Evolutionary conservation across 1,139 yeast genomes (phyloP), one percentile per base, ranked within the genome.

Genomic region (Sugiyamaella grinbergsii): DNA sequence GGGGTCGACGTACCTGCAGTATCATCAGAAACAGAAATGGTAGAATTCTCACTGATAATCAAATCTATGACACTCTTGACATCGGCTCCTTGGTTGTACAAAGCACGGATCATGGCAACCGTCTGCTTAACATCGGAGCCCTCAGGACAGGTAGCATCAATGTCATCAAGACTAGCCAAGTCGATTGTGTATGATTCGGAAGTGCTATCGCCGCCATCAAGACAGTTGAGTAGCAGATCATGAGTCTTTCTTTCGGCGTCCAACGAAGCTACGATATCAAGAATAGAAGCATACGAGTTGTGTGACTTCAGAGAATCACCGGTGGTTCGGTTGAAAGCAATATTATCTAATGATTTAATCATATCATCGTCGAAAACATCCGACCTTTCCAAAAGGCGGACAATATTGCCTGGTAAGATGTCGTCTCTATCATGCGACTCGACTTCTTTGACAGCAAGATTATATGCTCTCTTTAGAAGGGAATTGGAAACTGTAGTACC

Each of bases 401-500:
- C 19, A 43, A 43, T 20, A 18, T 43, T 43, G 11, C 15, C 13
- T 13, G 47, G 41, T n/a, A 43, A 18, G 5, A 22, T n/a, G 15
- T 43, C 47, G 6, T 36, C 39, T 7, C 11, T n/a, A 8, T 36
- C 41, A 11, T 40, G 42, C 5, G 23, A 13, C n/a, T 18, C 42
- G 3, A 22, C 13, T 2, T 34, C 33, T 2, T 37, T 52, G 5
- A 31, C 38, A n/a, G 45, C 45, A n/a, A 41, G n/a, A 11, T 11
- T 22, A 4, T 31, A 13, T 11, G 68, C 69, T 31, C 53, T 53
- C n/a, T 41, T 47, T 67, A 66, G 62, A 23, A 61, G 54, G 18
- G 54, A 50, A 18, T 48, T 32, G 15, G 61, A 45, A 11, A 57
- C 32, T 20, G 36, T 31, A 5, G 42, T 19, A 5, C 52, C 54